Evolutionary conservation across 208 protist species (phyloP).

Genomic region (Trypanosoma boissoni): DNA sequence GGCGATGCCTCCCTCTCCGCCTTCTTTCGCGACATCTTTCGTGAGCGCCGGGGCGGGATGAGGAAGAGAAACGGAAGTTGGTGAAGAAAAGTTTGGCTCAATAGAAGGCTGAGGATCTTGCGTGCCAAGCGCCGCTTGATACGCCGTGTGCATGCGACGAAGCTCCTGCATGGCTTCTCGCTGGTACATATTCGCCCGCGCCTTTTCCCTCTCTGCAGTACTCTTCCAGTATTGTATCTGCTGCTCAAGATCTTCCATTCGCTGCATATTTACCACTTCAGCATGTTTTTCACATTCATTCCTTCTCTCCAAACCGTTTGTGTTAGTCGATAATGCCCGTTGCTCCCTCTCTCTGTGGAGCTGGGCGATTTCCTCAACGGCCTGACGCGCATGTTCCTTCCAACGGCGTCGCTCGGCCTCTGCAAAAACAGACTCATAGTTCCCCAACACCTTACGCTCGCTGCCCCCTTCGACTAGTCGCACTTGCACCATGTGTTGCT

Average conservation of each 20-base stretch:
- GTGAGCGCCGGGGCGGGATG: too few species aligned
- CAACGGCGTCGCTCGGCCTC: constrained; percentile 9
- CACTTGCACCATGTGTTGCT: background rate
- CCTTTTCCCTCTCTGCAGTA: background rate
- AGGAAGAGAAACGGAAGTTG: too few species aligned
- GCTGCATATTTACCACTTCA: background rate
- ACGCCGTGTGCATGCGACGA: constrained; percentile 11
- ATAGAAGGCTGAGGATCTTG: too few species aligned
- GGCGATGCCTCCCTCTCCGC: too few species aligned
- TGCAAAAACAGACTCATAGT: background rate
- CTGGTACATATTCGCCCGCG: background rate
- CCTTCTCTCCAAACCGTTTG: background rate
- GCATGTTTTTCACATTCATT: background rate
- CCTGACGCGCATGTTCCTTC: constrained; percentile 1
- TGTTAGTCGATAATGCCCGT: background rate
- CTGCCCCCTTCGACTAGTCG: too few species aligned
- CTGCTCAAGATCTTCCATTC: background rate
- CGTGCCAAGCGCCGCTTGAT: constrained; percentile 4
- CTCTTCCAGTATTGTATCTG: constrained; percentile 2
- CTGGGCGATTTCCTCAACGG: constrained; percentile 1
- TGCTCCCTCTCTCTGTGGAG: constrained; percentile 5
- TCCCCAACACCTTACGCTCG: background rate
- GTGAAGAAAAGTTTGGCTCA: too few species aligned
- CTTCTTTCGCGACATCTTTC: too few species aligned
- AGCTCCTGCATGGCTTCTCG: constrained; percentile 5